Base-by-base conservation (phyloP, 352 stramenopile genomes). In the Globisporangium echinulatum region DNA sequence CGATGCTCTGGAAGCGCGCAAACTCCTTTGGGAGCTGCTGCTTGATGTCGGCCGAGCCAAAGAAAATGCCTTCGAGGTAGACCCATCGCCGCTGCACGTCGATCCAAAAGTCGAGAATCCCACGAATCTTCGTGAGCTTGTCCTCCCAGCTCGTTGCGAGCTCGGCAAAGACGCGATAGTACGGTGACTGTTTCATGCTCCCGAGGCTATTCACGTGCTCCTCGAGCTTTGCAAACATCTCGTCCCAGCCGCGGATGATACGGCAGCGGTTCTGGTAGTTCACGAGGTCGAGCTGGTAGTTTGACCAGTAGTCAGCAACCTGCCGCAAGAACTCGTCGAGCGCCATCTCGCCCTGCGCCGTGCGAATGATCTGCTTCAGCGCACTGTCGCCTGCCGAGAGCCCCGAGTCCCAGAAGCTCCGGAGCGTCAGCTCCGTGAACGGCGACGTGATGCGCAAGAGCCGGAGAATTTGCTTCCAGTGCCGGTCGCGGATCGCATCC, bases 11-110 rank as follows among this genome's bases (percentile, higher is more conserved):
- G 74, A 99, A 99, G 43, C 97, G 91, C 14, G 91, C 90, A 72
- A 97, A 99, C 61, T 99, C 97, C 49, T 92, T 91, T n/a, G 96
- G 97, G 51, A 99, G 78, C 70, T 99, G 97, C 48, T 97, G 92
- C 63, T 99, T 99, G 71, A 99, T 99, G 69, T 99, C 97, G 8
- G 94, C 96, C 0, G 87, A 97, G 5, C 94, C 95, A 55, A 98
- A 98, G 66, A 99, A 99, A 69, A 99, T 99, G 33, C 96, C 97
- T 79, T 99, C 97, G 7, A 99, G 78, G 71, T 99, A 99, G 15
- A 99, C 92, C 97, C 97, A 99, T 19, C 97, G 93, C 13, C 97
- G 87, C 79, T 99, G 98, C 2, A 99, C 97, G 69, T 99, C 97
- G 58, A 99, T 98, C 97, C 98, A 99, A 36, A 98, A 90, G 74